Evolutionary conservation across 768 basidiomycete genomes (phyloP).

Genomic region (Neoboletus subvelutipes): DNA sequence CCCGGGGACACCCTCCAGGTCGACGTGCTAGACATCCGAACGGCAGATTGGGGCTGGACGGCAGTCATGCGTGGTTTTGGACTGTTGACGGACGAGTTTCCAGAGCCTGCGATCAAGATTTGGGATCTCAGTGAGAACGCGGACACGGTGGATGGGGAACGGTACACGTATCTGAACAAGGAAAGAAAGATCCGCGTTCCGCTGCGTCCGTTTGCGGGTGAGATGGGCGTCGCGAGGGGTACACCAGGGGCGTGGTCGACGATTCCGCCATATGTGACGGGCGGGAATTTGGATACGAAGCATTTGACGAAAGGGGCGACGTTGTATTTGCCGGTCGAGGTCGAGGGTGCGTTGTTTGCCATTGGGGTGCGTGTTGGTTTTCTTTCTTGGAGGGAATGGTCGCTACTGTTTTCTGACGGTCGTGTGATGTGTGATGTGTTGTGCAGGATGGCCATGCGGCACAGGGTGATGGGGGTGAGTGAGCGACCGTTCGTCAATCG

Average conservation of each 20-base stretch:
- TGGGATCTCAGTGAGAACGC: conserved; percentile 43
- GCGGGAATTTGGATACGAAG: conserved; percentile 62
- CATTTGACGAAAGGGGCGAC: conserved; percentile 56
- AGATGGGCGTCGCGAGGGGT: conserved; percentile 61
- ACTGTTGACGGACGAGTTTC: conserved; percentile 54
- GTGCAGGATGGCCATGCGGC: conserved; percentile 62
- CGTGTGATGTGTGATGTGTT: not conserved
- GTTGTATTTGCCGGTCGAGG: conserved; percentile 56
- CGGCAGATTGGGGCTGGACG: conserved; percentile 65
- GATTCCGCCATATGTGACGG: conserved; percentile 61
- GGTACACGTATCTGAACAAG: conserved; percentile 52
- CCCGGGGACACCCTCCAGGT: conserved; percentile 62
- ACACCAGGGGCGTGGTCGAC: conserved; percentile 53
- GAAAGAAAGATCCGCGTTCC: conserved; percentile 49
- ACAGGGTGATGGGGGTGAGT: conserved; percentile 63
- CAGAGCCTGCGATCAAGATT: conserved; percentile 51
- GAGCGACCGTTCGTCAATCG: not conserved
- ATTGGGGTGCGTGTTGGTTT: conserved; percentile 43
- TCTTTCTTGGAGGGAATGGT: not conserved
- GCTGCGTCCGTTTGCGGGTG: conserved; percentile 57
- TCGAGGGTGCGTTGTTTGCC: conserved; percentile 59
- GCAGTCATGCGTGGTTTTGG: conserved; percentile 60
- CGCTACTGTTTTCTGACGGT: not conserved
- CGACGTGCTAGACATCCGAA: conserved; percentile 52
- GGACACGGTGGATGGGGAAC: conserved; percentile 20